A percentile compares a stretch with the other conserved stretches of the same genome.
Conservation (phyloP, 2,329 filamentous ascomycete species). For the Leptographium lundbergii region DNA sequence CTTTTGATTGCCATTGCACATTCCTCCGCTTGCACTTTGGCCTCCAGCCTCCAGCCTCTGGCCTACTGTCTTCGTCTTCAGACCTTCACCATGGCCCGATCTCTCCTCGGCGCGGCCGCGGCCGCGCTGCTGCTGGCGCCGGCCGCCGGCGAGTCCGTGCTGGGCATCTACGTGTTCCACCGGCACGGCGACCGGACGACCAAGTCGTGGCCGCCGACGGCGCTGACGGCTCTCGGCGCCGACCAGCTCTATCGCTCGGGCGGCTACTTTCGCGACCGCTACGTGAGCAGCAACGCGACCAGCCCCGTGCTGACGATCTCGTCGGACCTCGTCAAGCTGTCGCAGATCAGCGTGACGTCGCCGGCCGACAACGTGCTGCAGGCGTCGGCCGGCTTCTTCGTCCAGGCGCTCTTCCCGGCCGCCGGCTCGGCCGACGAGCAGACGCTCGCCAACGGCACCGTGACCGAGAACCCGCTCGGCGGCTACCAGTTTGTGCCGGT, state of each 20-base stretch:
- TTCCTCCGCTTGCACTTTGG: too few species aligned
- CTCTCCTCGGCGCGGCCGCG: not conserved
- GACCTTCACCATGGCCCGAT: not conserved
- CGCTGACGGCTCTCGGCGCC: constrained; percentile 70
- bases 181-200: constrained; percentile 82
- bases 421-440: constrained; percentile 42
- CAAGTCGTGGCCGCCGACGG: constrained; percentile 59
- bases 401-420: constrained; percentile 81
- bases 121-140: not conserved
- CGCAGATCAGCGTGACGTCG: constrained; percentile 59
- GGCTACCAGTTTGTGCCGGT: constrained; percentile 82
- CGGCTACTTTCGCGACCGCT: constrained; percentile 62
- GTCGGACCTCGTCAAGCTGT: constrained; percentile 49
- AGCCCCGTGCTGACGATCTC: constrained; percentile 54
- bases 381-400: constrained; percentile 65
- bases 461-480: constrained; percentile 53
- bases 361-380: constrained; percentile 68
- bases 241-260: constrained; percentile 61
- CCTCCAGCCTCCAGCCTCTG: not conserved
- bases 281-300: constrained; percentile 49
- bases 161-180: constrained; percentile 78
- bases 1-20: too few species aligned
- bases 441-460: constrained; percentile 58
- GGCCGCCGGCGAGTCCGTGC: constrained; percentile 45
- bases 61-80: too few species aligned